Base-by-base conservation (phyloP, 2,329 filamentous ascomycete genomes). In the Xylariaceae sp. region DNA sequence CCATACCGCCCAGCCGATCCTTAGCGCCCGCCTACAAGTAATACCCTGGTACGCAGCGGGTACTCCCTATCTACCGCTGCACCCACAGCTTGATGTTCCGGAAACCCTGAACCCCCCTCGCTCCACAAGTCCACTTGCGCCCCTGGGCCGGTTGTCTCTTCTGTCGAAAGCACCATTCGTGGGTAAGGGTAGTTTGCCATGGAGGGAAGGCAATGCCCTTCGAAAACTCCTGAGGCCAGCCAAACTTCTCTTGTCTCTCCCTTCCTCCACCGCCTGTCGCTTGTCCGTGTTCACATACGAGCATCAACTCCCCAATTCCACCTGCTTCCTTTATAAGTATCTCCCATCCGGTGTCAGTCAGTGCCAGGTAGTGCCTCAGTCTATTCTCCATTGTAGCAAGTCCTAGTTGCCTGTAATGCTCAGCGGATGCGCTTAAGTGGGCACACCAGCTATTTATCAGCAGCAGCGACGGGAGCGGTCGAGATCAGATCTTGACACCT, bases 141-240 rank as follows among this genome's bases (percentile, higher is more conserved):
- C 59, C 64, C 63, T 62, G 60, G 58, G 43, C 58, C 61, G 64
- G 64, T 62, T 65, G 56, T 59, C 62, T 62, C 59, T 62, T 54
- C 62, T 61, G 58, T 60, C 51, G 57, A 58, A 60, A 62, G 58
- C 59, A 62, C 55, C 55, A 56, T 60, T 62, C 55, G 60, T 66
- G 64, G 64, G 65, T 65, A 55, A 67, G 65, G 64, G 64, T 62
- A 62, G 64, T 59, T 65, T 47, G 58, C 42, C 47, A 57, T 54
- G 54, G 57, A 57, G 57, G 55, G 56, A 19, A 57, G 61, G 61
- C 60, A 60, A 56, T 62, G 60, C 60, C 62, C 64, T 59, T 60
- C 55, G 64, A 67, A 65, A 65, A 64, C 62, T 65, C 65, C 61
- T 65, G 64, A 59, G 65, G 64, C 60, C 58, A 56, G 58, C 63